Percentiles rank a stretch among this genome's conserved stretches.
Evolutionary conservation across 257 asterid species (phyloP).

Genomic region (Salvia hispanica): DNA sequence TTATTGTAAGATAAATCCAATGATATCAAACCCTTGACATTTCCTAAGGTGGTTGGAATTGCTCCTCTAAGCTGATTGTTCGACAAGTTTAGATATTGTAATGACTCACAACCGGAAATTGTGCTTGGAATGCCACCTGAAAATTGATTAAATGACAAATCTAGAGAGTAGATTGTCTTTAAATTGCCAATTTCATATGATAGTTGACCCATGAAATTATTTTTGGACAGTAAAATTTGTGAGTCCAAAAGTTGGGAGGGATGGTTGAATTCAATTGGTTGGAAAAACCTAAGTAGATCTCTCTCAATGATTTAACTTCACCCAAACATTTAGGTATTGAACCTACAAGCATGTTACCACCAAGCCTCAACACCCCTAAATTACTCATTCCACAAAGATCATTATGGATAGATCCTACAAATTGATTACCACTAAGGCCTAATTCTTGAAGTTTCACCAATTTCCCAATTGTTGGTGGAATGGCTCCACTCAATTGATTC

Average conservation of each 20-base stretch:
- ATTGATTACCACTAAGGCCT: conserved; percentile 6
- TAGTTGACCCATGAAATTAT: conserved; percentile 32
- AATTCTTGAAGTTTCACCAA: conserved; percentile 7
- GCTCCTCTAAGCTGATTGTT: conserved; percentile 5
- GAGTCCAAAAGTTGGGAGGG: no score
- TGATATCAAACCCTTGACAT: conserved; percentile 8
- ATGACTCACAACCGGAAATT: conserved; percentile 16
- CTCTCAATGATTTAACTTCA: not conserved
- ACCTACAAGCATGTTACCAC: conserved; percentile 32
- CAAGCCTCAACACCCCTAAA: conserved; percentile 30
- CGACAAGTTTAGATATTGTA: conserved; percentile 1
- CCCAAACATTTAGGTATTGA: conserved; percentile 38
- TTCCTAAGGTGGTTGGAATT: conserved; percentile 31
- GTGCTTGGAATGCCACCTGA: conserved; percentile 36
- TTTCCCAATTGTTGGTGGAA: conserved; percentile 13
- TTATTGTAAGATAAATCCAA: conserved; percentile 30
- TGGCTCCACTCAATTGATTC: conserved; percentile 2
- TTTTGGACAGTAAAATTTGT: not conserved
- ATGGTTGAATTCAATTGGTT: no score
- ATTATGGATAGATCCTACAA: conserved; percentile 30
- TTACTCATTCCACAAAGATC: conserved; percentile 25
- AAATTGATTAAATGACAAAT: conserved; percentile 34
- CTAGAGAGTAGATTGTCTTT: conserved; percentile 9
- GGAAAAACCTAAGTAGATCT: no score
- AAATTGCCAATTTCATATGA: conserved; percentile 23